These are phyloP conservation scores for Orbilia oligospora DNA, from an alignment of 2,329 filamentous ascomycete genomes.

Conservation along the genomic window DNA sequence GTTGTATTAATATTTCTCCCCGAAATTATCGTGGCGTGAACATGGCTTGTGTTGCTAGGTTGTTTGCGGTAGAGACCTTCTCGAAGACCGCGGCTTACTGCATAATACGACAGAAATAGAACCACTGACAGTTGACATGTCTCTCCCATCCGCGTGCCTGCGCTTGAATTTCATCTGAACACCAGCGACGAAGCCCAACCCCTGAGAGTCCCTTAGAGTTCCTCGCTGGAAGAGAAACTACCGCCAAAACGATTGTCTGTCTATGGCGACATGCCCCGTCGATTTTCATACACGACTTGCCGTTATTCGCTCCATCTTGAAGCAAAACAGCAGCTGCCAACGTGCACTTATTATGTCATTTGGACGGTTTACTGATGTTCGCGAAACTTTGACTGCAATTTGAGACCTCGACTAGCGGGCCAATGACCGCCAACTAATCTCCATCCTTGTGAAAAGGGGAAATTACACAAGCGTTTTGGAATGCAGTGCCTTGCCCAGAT, in stretches of 20 bases:
- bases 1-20: slow-evolving; percentile 15
- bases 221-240: slow-evolving; percentile 14
- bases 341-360: slow-evolving; percentile 38
- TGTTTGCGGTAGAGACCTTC: slow-evolving; percentile 22
- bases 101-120: slow-evolving; percentile 35
- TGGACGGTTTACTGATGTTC: slow-evolving; percentile 24
- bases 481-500: slow-evolving; percentile 59
- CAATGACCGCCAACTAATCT: slow-evolving; percentile 46
- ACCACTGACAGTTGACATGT: slow-evolving; percentile 35
- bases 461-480: slow-evolving; percentile 58
- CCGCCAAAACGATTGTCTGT: slow-evolving; percentile 16
- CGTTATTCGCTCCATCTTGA: slow-evolving; percentile 16
- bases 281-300: slow-evolving; percentile 20
- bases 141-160: slow-evolving; percentile 31
- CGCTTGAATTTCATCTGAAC: slow-evolving; percentile 28
- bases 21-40: slow-evolving; percentile 30
- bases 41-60: slow-evolving; percentile 31
- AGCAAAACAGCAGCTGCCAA: slow-evolving; percentile 24
- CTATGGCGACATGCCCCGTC: slow-evolving; percentile 28
- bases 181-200: slow-evolving; percentile 9
- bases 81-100: slow-evolving; percentile 23
- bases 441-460: slow-evolving; percentile 56
- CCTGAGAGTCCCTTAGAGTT: slow-evolving; percentile 11
- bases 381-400: slow-evolving; percentile 52
- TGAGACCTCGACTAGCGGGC: slow-evolving; percentile 58